These are phyloP conservation scores for Fomitopsis palustris DNA, from an alignment of 1,284 basidiomycete species.

Conservation along the genomic window DNA sequence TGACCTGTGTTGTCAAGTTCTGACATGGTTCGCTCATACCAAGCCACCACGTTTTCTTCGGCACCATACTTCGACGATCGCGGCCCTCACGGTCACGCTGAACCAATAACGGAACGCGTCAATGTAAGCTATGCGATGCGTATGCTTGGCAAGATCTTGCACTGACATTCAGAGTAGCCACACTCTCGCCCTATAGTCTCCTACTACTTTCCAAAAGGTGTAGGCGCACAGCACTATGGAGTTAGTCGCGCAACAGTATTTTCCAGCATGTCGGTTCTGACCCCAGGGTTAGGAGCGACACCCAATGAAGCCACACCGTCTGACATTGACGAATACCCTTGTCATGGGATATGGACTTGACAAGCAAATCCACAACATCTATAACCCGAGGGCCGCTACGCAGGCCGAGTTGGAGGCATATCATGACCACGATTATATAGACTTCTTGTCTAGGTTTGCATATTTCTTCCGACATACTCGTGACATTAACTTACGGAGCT, in stretches of 20 bases:
- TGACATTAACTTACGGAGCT: neutral
- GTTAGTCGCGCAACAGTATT: conserved; percentile 48
- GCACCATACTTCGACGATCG: conserved; percentile 72
- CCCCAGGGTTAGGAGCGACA: conserved; percentile 73
- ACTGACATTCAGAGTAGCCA: conserved; percentile 41
- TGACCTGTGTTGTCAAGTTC: neutral
- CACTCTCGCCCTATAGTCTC: conserved; percentile 89
- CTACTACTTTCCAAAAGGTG: conserved; percentile 93
- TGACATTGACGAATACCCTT: conserved; percentile 93
- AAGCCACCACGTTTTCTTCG: conserved; percentile 65
- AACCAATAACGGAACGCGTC: conserved; percentile 71
- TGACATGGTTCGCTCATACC: conserved; percentile 37
- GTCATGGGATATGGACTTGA: conserved; percentile 97
- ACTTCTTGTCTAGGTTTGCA: conserved; percentile 81
- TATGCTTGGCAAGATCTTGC: too few species aligned
- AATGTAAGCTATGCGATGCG: conserved; percentile 44
- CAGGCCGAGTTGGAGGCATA: conserved; percentile 88
- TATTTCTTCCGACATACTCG: neutral
- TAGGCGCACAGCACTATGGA: conserved; percentile 95
- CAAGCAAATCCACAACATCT: conserved; percentile 91
- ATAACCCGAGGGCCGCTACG: conserved; percentile 86
- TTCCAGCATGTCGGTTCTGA: neutral
- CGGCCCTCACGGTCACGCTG: conserved; percentile 59
- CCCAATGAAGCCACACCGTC: conserved; percentile 97
- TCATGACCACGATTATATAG: conserved; percentile 93